Evolutionary conservation across 2,329 filamentous ascomycete genomes (phyloP), one percentile per base, ranked within the genome.

Genomic region (Colletotrichum filicis): DNA sequence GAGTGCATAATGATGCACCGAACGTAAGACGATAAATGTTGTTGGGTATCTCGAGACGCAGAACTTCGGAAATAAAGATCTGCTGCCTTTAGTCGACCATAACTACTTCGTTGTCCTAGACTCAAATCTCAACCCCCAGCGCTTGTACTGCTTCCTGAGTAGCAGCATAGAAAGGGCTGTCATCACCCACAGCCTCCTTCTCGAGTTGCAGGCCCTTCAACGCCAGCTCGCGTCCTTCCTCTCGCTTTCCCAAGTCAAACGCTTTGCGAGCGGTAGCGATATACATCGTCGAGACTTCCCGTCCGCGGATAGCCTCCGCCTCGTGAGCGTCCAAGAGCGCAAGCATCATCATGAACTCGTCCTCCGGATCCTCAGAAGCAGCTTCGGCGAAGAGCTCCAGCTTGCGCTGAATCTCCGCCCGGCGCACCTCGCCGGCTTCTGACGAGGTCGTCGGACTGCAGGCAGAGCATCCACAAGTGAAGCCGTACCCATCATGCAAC

Each of bases 161-260:
- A 4, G 62, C 63, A 24, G 6, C 14, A 28, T 72, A 74, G 24
- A 74, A 74, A 5, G 69, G 68, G 8, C 71, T 74, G 30, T 74
- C 71, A n/a, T 49, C 67, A 1, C 71, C 71, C 6, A 74, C 71
- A 12, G 71, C 71, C 5, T 74, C 68, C 24, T 72, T 59, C 24
- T 74, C 71, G 6, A 74, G 53, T 11, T 37, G 57, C 49, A 74
- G 3, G 2, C 71, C 68, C 26, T 56, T 72, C 37, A 68, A 22
- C 24, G 68, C 68, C 16, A 74, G 32, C 8, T 59, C 58, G 0
- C 30, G 26, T 5, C 37, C 68, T 26, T 72, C 22, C 12, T 52
- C 37, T 6, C 42, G 1, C n/a, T 42, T 67, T 5, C 30, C 62
- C 0, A 74, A 49, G 4, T 53, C 58, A 2, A 64, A 37, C 1